These are phyloP conservation scores for Tilletia caries DNA, from an alignment of 1,284 basidiomycete species.

Conservation along the genomic window DNA sequence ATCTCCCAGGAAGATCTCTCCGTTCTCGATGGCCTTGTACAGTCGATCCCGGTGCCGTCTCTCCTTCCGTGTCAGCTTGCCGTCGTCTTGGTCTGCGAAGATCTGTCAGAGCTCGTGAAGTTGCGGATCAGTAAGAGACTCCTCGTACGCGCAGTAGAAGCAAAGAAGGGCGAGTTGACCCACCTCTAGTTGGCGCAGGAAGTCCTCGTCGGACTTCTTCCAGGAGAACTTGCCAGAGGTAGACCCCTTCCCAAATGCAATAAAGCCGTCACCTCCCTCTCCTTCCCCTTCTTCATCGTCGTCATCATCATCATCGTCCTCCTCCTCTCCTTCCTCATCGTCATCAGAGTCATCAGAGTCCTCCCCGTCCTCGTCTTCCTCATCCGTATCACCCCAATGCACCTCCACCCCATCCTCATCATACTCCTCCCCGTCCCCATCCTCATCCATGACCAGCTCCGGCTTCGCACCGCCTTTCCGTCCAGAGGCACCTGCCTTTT, in stretches of 20 bases:
- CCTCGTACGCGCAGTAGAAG: background rate
- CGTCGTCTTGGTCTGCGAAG: constrained; percentile 16
- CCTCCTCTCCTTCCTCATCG: constrained; percentile 24
- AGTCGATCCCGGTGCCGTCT: constrained; percentile 62
- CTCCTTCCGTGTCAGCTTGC: constrained; percentile 8
- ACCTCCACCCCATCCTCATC: background rate
- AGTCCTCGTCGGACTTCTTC: constrained; percentile 67
- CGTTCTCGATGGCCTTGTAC: constrained; percentile 62
- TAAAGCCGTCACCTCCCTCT: constrained; percentile 24
- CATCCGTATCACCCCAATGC: constrained; percentile 15
- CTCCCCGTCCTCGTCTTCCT: constrained; percentile 9
- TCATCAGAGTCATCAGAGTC: background rate
- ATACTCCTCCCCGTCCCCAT: background rate
- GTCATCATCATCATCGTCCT: constrained; percentile 23
- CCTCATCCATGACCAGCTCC: background rate
- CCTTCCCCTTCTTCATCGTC: constrained; percentile 20
- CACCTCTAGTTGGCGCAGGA: constrained; percentile 66
- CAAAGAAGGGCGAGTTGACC: constrained; percentile 29
- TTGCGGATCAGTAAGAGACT: background rate
- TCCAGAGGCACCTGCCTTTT: background rate
- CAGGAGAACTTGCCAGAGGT: constrained; percentile 55
- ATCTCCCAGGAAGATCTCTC: constrained; percentile 25
- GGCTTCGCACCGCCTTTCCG: background rate
- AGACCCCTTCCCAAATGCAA: constrained; percentile 20
- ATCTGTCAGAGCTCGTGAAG: background rate